Conservation (phyloP, 805 yeast species). For the Cyberlindnera samutprakarnensis region DNA sequence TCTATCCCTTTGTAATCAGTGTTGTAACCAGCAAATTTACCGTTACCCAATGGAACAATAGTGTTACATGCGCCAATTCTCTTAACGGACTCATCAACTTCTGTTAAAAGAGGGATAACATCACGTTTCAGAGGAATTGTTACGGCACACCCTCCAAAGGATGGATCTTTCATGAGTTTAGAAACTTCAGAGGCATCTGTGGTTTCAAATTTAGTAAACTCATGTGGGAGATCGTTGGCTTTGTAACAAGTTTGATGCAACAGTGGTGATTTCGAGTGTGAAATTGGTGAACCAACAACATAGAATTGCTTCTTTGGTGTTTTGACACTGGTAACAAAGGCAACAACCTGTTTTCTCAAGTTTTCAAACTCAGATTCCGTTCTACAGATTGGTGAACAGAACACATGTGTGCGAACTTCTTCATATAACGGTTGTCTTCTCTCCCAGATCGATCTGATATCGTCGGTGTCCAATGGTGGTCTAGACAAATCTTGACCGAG, state of each 20-base stretch:
- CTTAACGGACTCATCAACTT: slow-evolving; percentile 68
- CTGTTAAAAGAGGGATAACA: slow-evolving; percentile 57
- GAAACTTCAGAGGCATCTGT: slow-evolving; percentile 50
- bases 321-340: slow-evolving; percentile 59
- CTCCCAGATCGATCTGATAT: slow-evolving; percentile 74
- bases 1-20: slow-evolving; percentile 93
- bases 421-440: slow-evolving; percentile 75
- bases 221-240: slow-evolving; percentile 70
- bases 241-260: slow-evolving; percentile 78
- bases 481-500: slow-evolving; percentile 72
- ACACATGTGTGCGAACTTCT: slow-evolving; percentile 71
- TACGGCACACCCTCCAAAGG: slow-evolving; percentile 90
- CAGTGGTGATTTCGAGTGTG: slow-evolving; percentile 84
- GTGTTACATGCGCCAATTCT: slow-evolving; percentile 95
- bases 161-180: slow-evolving; percentile 37
- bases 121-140: slow-evolving; percentile 91
- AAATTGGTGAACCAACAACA: slow-evolving; percentile 75
- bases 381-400: slow-evolving; percentile 69
- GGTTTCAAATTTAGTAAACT: slow-evolving; percentile 62
- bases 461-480: slow-evolving; percentile 73
- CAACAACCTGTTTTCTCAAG: slow-evolving; percentile 51
- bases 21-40: slow-evolving; percentile 68
- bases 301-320: slow-evolving; percentile 45
- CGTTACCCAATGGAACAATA: slow-evolving; percentile 45
- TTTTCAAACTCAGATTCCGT: slow-evolving; percentile 44